Evolutionary conservation across 306 rosid species (phyloP).

Genomic region (Castanopsis chinensis): DNA sequence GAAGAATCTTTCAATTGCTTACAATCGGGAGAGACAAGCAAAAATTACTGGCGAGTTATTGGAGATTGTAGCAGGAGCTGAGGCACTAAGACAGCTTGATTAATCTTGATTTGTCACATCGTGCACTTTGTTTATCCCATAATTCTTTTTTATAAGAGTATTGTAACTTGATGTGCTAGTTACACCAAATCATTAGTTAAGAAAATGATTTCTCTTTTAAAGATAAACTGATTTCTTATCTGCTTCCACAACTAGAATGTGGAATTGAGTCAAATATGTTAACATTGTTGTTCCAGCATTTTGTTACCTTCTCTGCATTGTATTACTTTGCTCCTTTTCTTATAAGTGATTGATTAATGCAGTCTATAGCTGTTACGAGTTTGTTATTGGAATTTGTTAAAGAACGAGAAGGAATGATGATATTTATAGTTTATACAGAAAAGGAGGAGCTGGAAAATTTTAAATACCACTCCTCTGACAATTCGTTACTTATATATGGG

Average conservation of each 20-base stretch:
- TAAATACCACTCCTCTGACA: no score
- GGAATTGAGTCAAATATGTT: not conserved
- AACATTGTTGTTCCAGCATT: not conserved
- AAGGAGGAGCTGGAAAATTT: no score
- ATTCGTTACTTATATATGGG: no score
- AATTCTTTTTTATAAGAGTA: not conserved
- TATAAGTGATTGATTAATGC: not conserved
- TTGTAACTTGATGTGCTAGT: no score
- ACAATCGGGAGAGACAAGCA: slow-evolving; percentile 67
- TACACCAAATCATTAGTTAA: not conserved
- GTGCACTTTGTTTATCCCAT: not conserved
- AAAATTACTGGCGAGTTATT: slow-evolving; percentile 74
- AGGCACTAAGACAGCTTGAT: slow-evolving; percentile 50
- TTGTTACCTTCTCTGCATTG: not conserved
- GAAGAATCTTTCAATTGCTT: slow-evolving; percentile 49
- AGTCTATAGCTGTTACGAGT: not conserved
- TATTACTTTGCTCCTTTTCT: not conserved
- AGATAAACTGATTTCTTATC: not conserved
- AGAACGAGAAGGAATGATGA: no score
- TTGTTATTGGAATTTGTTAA: not conserved
- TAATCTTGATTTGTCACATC: slow-evolving; percentile 12
- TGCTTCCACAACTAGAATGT: not conserved
- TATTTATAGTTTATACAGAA: no score
- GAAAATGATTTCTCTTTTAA: not conserved
- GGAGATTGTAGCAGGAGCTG: slow-evolving; percentile 87